Evolutionary conservation across 768 basidiomycete species (phyloP), one percentile per base, ranked within the genome.

Genomic region (Pleurotus salmoneostramineus): DNA sequence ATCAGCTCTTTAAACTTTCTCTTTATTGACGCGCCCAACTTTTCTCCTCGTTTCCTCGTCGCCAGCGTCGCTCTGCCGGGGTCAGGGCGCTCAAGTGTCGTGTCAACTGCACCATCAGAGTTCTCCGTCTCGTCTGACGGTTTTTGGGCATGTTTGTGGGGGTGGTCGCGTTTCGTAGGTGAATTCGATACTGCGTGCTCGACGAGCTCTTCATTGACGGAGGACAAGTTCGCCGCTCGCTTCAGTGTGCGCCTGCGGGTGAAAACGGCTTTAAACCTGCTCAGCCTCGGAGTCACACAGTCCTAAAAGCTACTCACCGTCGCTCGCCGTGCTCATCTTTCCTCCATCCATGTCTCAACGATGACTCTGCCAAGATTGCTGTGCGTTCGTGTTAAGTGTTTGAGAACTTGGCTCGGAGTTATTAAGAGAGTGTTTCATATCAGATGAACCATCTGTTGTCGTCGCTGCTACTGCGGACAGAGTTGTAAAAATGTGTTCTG

Each of bases 1-100:
- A 55, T 33, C n/a, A 68, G 71, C 48, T 66, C 66, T 12, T 70
- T 68, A 37, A 79, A 69, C 33, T 70, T 68, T 34, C 68, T 65
- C n/a, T 71, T 69, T 50, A 79, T 66, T 10, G 76, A 73, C 34
- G 68, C 62, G 8, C 68, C 66, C 8, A 74, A 58, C 40, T 55
- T 55, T 27, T 55, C 52, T 14, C 52, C 52, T 32, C 52, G 36
- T n/a, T 55, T 55, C 40, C 52, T 55, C 0, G 27, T 14, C 5
- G 52, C 52, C n/a, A 55, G 43, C 37, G 37, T n/a, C 35, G n/a
- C 4, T 35, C 50, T 52, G 12, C 14, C 50, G 11, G 50, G 15
- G 7, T 49, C 10, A 31, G 8, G 12, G 27, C 15, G 7, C 33
- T 32, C 33, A 49, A 32, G 11, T 8, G 33, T 32, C 10, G 27